Evolutionary conservation across 1,284 basidiomycete species (phyloP), one percentile per base, ranked within the genome.

Genomic region (Chondrostereum purpureum): DNA sequence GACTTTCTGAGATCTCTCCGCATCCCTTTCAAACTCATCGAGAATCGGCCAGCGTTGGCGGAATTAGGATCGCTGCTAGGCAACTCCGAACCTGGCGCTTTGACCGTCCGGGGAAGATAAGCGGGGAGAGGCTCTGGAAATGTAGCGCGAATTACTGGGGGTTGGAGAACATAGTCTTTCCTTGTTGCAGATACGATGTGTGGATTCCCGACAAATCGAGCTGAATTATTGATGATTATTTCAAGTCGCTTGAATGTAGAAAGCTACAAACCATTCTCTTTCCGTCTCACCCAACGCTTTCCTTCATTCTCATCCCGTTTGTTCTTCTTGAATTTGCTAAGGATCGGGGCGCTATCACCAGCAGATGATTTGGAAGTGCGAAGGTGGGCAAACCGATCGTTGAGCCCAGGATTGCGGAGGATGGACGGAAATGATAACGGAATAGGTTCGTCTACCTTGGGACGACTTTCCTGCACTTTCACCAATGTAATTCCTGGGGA

Each of bases 101-200:
- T 67, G 10, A 70, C 62, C 48, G 68, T 78, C 34, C 87, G 80
- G 5, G 78, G 70, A 5, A 90, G 72, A 56, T 77, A 87, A 3
- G 71, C 43, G 1, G 88, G 87, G 0, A 89, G 68, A 0, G 88
- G 87, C 49, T 77, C 73, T 2, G 87, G 87, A 56, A 89, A 90
- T 0, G 87, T 89, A 10, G 78, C 39, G 2, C 64, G 65, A 0
- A 66, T 62, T 40, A 59, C 60, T 3, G 82, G 75, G 4, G 60
- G 52, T 1, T 68, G 66, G 4, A 78, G 55, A 4, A 57, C 51
- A 49, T 75, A 73, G 59, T 90, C 87, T 44, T 56, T 61, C 62
- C 61, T 73, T 11, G 73, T 69, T 1, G 87, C 83, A 16, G 62
- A 59, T 0, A 81, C 70, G 49, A 88, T 72, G 58, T 88, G 80